Evolutionary conservation across 176 grass and related monocot species (phyloP).

Genomic region (Carex myosuroides): DNA sequence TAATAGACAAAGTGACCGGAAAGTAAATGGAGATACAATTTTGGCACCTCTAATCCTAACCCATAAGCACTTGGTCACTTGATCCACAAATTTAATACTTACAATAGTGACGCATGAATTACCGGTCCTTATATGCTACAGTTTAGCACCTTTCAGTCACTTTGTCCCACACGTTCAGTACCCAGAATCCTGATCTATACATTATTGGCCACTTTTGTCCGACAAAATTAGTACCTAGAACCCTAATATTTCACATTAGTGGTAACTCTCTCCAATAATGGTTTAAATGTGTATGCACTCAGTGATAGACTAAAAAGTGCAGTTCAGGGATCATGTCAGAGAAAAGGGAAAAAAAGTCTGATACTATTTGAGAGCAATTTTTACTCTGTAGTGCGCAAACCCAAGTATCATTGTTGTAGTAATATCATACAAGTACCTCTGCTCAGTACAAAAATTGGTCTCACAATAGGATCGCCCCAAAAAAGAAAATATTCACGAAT

Average conservation of each 20-base stretch:
- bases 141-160: conserved; percentile 1
- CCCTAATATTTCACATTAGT: neutral
- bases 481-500: neutral
- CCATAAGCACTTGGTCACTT: neutral
- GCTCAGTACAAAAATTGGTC: neutral
- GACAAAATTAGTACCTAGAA: neutral
- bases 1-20: neutral
- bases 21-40: neutral
- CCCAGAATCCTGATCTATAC: neutral
- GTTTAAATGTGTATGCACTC: neutral
- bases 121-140: neutral
- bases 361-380: neutral
- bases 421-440: neutral
- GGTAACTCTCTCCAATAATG: neutral
- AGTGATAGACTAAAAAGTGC: neutral
- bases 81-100: neutral
- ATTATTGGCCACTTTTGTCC: neutral
- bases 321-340: neutral
- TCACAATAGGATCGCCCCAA: neutral
- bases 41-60: neutral
- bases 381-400: neutral
- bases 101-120: neutral
- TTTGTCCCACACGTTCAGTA: neutral
- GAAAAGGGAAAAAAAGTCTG: neutral
- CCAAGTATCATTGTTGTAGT: neutral